Evolutionary conservation across 1,284 basidiomycete species (phyloP).

Genomic region (Microbotryum silenes-acaulis): DNA sequence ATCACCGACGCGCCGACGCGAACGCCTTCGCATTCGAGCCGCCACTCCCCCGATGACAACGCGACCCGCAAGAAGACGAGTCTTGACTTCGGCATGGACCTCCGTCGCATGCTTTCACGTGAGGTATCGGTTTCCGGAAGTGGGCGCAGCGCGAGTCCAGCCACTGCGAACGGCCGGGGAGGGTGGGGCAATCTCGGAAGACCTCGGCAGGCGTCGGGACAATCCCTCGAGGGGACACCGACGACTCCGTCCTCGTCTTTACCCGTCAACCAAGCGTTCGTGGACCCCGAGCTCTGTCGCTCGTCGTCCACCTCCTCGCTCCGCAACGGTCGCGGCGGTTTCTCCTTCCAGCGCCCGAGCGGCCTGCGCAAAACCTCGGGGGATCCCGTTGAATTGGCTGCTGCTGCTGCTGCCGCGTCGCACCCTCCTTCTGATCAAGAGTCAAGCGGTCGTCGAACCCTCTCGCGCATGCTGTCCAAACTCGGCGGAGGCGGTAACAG

Average conservation of each 20-base stretch:
- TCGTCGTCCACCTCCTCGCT: too few species aligned
- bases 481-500: slow-evolving; percentile 10
- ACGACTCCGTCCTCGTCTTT: not conserved
- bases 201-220: slow-evolving; percentile 9
- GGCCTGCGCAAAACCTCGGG: too few species aligned
- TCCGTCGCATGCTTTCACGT: slow-evolving; percentile 24
- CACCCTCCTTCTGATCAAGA: not conserved
- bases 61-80: slow-evolving; percentile 10
- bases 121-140: not conserved
- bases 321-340: too few species aligned
- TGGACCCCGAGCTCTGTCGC: too few species aligned
- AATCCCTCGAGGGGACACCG: slow-evolving; percentile 8
- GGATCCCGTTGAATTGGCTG: too few species aligned
- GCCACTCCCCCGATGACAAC: slow-evolving; percentile 17
- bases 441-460: slow-evolving; percentile 2
- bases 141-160: slow-evolving; percentile 7
- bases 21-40: slow-evolving; percentile 1
- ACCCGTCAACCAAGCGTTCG: slow-evolving; percentile 6
- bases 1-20: not conserved
- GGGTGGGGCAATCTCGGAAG: slow-evolving; percentile 6
- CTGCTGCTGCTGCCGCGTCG: too few species aligned
- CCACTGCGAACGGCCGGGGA: slow-evolving; percentile 4
- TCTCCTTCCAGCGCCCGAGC: too few species aligned
- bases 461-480: slow-evolving; percentile 23
- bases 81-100: slow-evolving; percentile 19